Base-by-base conservation (phyloP, 225 moss, liverwort and hornwort genomes). In the Physcomitrium patens region DNA sequence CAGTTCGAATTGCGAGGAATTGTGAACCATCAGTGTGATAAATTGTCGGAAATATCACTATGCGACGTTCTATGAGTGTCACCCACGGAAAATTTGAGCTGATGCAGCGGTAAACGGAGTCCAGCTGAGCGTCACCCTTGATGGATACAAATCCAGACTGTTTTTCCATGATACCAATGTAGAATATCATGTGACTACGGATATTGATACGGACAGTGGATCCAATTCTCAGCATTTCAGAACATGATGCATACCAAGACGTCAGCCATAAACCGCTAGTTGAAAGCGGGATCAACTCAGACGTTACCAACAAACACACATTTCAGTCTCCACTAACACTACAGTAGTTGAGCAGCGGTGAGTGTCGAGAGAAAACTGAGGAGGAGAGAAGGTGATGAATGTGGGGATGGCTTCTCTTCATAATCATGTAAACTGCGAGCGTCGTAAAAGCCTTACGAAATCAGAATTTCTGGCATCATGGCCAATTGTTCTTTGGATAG, bases 401-500 rank as follows among this genome's bases (percentile, higher is more conserved):
- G 51, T 31, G 18, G 10, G 14, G 37, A 63, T 73, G 62, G 72
- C 72, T 51, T 22, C 9, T 51, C 22, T 37, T 41, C 62, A 37
- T 18, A 2, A 22, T 15, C 41, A 50, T 1, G 37, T 19, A 63
- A 76, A 47, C 47, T 10, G 31, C 27, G 15, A 7, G 59, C 31
- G 14, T 19, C 63, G 14, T 14, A 54, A 27, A 12, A 56, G 61
- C 18, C 54, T 26, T 23, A 55, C 63, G 31, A 44, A 19, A 59
- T 47, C 48, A 47, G 22, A 44, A 10, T 46, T 12, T 37, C 13
- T 12, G 52, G 50, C 18, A 41, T 52, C 18, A 3, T 26, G 60
- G 50, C 42, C 49, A 41, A 48, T 66, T 17, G 0, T 41, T 9
- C 13, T 71, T 23, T 81, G 78, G 76, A 48, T 72, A 53, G 60